Conservation (phyloP, 108 stramenopile genomes). For the Nitzschia sp. region DNA sequence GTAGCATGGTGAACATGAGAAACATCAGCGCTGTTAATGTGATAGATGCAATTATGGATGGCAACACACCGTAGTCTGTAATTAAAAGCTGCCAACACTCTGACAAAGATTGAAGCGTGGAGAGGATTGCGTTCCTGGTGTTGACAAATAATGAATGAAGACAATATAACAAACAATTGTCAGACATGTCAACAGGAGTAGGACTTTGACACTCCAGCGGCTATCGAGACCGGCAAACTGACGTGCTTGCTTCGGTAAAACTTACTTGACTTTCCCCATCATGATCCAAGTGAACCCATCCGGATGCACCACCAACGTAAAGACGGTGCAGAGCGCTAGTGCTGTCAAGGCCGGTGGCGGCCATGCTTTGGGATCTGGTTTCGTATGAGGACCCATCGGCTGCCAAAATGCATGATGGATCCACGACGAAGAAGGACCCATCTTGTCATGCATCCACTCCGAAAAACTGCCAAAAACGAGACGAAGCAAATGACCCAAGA, state of each 20-base stretch:
- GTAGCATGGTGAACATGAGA: slow-evolving; percentile 38
- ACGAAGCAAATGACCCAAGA: slow-evolving; percentile 45
- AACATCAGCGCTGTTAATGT: slow-evolving; percentile 42
- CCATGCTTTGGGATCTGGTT: slow-evolving; percentile 48
- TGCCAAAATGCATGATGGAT: not conserved
- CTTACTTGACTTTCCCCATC: slow-evolving; percentile 58
- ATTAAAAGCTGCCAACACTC: slow-evolving; percentile 40
- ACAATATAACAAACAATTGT: not conserved
- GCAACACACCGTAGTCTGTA: slow-evolving; percentile 48
- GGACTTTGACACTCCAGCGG: too few species aligned
- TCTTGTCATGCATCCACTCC: slow-evolving; percentile 18
- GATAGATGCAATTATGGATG: slow-evolving; percentile 38
- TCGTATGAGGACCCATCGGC: not conserved
- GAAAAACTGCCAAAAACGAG: slow-evolving; percentile 25
- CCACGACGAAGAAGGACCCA: too few species aligned
- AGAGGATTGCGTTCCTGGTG: slow-evolving; percentile 16
- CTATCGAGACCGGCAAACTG: too few species aligned
- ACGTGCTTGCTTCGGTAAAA: too few species aligned
- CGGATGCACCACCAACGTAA: slow-evolving; percentile 67
- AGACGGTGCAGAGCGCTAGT: slow-evolving; percentile 52
- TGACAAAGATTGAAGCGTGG: slow-evolving; percentile 25
- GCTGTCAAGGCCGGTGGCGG: slow-evolving; percentile 54
- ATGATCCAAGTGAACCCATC: slow-evolving; percentile 74
- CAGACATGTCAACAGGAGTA: not conserved
- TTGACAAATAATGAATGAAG: slow-evolving; percentile 3